A percentile compares a stretch with the other conserved stretches of the same genome.
Conservation (phyloP, 441 rosid species). For the Populus trichocarpa region DNA sequence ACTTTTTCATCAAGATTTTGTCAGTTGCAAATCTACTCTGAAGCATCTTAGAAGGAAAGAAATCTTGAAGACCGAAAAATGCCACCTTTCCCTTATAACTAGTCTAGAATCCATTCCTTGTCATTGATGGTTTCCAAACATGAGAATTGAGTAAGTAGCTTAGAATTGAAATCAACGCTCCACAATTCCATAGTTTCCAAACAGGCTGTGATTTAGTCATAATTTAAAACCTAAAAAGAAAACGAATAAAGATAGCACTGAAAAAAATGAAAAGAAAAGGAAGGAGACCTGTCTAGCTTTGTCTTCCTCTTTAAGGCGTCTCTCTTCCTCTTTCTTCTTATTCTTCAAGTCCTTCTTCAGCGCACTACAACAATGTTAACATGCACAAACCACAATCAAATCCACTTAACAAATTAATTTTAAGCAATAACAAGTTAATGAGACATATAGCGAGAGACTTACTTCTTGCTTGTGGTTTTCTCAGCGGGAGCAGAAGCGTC, state of each 20-base stretch:
- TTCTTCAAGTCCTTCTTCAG: conserved; percentile 58
- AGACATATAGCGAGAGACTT: neutral
- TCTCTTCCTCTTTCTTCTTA: conserved; percentile 68
- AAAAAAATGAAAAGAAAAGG: neutral
- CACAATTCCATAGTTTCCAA: neutral
- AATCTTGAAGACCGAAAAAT: neutral
- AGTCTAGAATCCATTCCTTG: neutral
- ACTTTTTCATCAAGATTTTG: too few species aligned
- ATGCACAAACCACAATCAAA: neutral
- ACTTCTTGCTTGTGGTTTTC: conserved; percentile 59
- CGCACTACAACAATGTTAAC: conserved; percentile 38
- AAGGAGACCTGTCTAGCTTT: conserved; percentile 49
- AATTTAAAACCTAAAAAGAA: neutral
- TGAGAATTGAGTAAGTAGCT: neutral
- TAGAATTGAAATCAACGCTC: neutral
- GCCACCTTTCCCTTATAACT: neutral
- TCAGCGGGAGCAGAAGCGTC: neutral
- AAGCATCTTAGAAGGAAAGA: neutral
- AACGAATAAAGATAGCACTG: neutral
- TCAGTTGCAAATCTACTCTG: neutral
- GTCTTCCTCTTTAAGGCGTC: conserved; percentile 60
- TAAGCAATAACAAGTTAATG: neutral
- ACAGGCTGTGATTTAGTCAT: neutral
- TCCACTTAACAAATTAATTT: neutral
- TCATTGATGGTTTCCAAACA: neutral